A percentile compares a stretch with the other conserved stretches of the same genome.
These are phyloP conservation scores for Saposhnikovia divaricata DNA, from an alignment of 129 eudicot genomes.

Conservation along the genomic window DNA sequence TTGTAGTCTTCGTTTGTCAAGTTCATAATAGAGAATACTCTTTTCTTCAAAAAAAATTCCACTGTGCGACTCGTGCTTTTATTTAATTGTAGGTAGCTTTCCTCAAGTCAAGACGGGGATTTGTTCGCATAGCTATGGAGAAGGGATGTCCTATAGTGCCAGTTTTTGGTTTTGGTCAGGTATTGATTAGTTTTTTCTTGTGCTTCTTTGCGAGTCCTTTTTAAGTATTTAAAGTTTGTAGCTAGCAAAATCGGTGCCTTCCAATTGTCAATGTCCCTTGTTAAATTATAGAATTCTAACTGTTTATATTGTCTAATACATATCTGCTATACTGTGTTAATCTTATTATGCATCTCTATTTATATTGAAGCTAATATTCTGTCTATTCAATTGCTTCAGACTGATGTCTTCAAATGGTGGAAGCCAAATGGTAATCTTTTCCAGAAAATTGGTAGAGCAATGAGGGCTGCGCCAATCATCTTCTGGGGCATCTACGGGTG, in stretches of 20 bases:
- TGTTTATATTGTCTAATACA: not conserved
- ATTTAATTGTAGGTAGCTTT: slow-evolving; percentile 49
- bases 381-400: slow-evolving; percentile 33
- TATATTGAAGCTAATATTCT: not conserved
- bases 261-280: not conserved
- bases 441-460: slow-evolving; percentile 59
- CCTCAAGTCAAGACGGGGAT: slow-evolving; percentile 64
- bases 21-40: not conserved
- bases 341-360: not conserved
- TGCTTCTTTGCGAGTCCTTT: not conserved
- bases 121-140: slow-evolving; percentile 78
- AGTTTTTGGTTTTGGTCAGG: slow-evolving; percentile 97
- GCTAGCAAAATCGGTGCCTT: not conserved
- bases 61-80: not conserved
- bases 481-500: slow-evolving; percentile 96
- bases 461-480: slow-evolving; percentile 66
- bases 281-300: not conserved
- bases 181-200: not conserved
- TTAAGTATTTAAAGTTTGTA: not conserved
- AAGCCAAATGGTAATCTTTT: slow-evolving; percentile 64
- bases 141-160: slow-evolving; percentile 75
- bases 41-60: not conserved
- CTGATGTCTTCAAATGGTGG: slow-evolving; percentile 90
- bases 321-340: not conserved
- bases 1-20: not conserved